These are phyloP conservation scores for Thermothielavioides terrestris DNA, from an alignment of 495 filamentous ascomycete genomes.

Conservation along the genomic window DNA sequence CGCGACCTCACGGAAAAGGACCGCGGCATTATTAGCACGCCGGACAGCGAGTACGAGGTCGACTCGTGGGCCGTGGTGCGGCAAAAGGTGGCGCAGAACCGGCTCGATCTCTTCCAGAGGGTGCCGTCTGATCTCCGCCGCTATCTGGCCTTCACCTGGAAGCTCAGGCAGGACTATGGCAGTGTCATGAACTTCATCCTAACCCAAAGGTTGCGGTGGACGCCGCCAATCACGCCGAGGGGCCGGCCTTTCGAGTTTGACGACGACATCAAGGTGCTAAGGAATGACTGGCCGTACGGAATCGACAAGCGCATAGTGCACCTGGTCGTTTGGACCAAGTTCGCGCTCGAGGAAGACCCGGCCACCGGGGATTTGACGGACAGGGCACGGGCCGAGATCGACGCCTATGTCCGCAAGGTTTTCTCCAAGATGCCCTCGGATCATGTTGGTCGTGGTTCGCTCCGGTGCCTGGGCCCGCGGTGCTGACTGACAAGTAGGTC, in stretches of 20 bases:
- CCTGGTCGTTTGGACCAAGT: conserved; percentile 88
- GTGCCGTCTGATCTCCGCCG: conserved; percentile 62
- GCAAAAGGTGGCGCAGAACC: conserved; percentile 53
- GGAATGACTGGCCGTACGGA: conserved; percentile 90
- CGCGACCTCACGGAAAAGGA: conserved; percentile 48
- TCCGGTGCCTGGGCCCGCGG: not conserved
- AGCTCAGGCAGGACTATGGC: conserved; percentile 56
- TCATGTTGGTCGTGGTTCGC: conserved; percentile 29
- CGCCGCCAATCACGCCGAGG: conserved; percentile 25
- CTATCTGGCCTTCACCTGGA: conserved; percentile 58
- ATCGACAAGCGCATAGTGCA: conserved; percentile 68
- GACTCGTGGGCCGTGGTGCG: conserved; percentile 57
- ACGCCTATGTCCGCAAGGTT: conserved; percentile 53
- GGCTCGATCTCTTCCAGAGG: conserved; percentile 64
- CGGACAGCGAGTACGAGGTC: conserved; percentile 49
- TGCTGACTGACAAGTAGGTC: conserved; percentile 39
- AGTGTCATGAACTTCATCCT: conserved; percentile 68
- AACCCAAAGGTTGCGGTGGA: conserved; percentile 57
- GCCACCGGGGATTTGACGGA: conserved; percentile 58
- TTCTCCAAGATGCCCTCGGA: conserved; percentile 44
- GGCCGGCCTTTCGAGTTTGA: conserved; percentile 36
- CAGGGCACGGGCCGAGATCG: conserved; percentile 53
- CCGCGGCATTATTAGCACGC: conserved; percentile 52
- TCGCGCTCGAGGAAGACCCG: conserved; percentile 54
- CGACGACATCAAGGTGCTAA: conserved; percentile 61